Percentiles rank a stretch among this genome's conserved stretches.
These are phyloP conservation scores for Emmonsia crescens DNA, from an alignment of 2,329 filamentous ascomycete species.

Conservation along the genomic window DNA sequence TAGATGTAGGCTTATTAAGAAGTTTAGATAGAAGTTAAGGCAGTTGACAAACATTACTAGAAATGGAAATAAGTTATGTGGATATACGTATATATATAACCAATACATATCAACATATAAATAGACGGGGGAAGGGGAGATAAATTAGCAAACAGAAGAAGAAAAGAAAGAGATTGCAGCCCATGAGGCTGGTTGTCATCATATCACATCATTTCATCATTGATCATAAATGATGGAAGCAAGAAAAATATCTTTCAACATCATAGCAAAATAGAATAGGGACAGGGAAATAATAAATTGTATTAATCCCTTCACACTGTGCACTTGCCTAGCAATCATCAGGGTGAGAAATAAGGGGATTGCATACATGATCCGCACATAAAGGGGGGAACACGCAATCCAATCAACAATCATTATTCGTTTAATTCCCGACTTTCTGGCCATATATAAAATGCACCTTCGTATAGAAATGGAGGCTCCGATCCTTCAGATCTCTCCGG, in stretches of 20 bases:
- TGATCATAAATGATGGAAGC: not conserved
- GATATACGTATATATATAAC: not conserved
- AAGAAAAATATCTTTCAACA: not conserved
- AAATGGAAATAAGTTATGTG: too few species aligned
- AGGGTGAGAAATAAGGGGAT: not conserved
- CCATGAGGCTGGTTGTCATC: not conserved
- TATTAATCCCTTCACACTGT: not conserved
- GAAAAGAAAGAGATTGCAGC: not conserved
- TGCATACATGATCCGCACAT: not conserved
- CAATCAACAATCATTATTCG: not conserved
- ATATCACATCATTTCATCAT: not conserved
- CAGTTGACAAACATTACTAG: too few species aligned
- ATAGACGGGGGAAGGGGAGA: not conserved
- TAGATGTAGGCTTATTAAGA: not conserved
- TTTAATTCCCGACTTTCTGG: not conserved
- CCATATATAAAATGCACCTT: slow-evolving; percentile 8
- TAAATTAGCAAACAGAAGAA: not conserved
- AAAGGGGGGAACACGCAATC: not conserved
- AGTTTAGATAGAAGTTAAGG: not conserved
- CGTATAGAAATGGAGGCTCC: slow-evolving; percentile 4
- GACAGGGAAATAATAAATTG: not conserved
- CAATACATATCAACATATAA: not conserved
- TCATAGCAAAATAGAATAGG: not conserved
- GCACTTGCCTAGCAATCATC: not conserved
- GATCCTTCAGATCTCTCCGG: slow-evolving; percentile 8